Evolutionary conservation across 768 basidiomycete genomes (phyloP).

Genomic region (Trametes villosa): DNA sequence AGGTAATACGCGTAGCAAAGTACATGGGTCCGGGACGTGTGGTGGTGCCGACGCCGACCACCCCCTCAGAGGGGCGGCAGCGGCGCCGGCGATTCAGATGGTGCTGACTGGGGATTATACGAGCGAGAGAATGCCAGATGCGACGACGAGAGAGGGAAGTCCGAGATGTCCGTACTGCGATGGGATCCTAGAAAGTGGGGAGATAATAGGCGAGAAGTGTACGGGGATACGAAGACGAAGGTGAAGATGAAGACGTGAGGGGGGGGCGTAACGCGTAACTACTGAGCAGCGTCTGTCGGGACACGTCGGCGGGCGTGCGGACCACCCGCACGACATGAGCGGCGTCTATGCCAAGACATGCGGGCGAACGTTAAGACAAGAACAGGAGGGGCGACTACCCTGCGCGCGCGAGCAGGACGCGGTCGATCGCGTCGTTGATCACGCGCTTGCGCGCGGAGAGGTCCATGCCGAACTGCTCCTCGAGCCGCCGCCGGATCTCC

Average conservation of each 20-base stretch:
- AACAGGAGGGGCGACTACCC: conserved; percentile 15
- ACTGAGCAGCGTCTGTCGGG: conserved; percentile 11
- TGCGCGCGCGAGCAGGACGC: conserved; percentile 60
- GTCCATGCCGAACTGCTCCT: conserved; percentile 81
- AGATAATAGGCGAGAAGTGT: conserved; percentile 4
- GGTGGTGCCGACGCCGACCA: conserved; percentile 2
- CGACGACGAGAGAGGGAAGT: conserved; percentile 16
- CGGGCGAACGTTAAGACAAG: background rate
- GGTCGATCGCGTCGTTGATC: conserved; percentile 82
- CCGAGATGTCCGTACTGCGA: conserved; percentile 23
- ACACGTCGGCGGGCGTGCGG: conserved; percentile 7
- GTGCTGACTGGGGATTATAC: conserved; percentile 13
- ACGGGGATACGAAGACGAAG: too few species aligned
- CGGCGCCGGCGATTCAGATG: background rate
- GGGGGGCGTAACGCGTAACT: conserved; percentile 3
- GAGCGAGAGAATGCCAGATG: conserved; percentile 20
- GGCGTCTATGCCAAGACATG: background rate
- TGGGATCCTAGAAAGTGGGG: conserved; percentile 15
- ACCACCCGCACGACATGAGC: background rate
- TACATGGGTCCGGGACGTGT: conserved; percentile 15
- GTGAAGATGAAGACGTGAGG: too few species aligned
- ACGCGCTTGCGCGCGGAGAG: conserved; percentile 68
- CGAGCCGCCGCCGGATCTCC: conserved; percentile 81
- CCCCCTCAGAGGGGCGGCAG: too few species aligned
- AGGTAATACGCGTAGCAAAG: conserved; percentile 21